Evolutionary conservation across 768 basidiomycete genomes (phyloP).

Genomic region (Tephrocybe sp.): DNA sequence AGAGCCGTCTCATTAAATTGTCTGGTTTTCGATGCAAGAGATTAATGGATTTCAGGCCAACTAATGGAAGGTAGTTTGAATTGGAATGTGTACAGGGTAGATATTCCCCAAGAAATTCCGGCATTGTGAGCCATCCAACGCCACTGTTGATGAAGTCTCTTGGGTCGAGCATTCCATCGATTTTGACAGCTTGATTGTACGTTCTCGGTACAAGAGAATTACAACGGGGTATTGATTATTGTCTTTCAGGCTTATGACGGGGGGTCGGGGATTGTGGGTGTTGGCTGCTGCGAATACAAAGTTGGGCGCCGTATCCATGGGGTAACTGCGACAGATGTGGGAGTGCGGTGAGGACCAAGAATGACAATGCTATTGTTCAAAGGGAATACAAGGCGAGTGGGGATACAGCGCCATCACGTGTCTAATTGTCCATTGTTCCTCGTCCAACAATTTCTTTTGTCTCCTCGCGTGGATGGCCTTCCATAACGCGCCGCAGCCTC

Average conservation of each 20-base stretch:
- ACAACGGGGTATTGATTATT: neutral
- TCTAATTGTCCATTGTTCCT: conserved; percentile 18
- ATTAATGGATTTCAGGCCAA: no score
- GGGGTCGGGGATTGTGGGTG: conserved; percentile 11
- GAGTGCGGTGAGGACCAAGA: conserved; percentile 4
- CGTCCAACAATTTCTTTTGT: conserved; percentile 11
- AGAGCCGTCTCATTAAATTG: no score
- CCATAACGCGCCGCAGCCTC: conserved; percentile 7
- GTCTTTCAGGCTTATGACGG: neutral
- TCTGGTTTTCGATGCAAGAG: no score
- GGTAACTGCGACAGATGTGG: conserved; percentile 13
- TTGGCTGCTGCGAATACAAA: conserved; percentile 7
- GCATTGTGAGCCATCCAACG: no score
- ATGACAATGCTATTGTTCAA: conserved; percentile 7
- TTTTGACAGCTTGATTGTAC: no score
- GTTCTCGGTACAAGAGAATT: no score
- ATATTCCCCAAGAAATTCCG: no score
- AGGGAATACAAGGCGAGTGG: conserved; percentile 8
- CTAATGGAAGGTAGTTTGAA: no score
- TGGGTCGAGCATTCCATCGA: no score
- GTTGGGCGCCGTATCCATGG: neutral
- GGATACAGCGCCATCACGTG: conserved; percentile 13
- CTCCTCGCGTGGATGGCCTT: conserved; percentile 6
- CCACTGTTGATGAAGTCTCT: no score
- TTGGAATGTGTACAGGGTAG: no score